A percentile compares a stretch with the other conserved stretches of the same genome.
These are phyloP conservation scores for Pulveroboletus sp. DNA, from an alignment of 768 basidiomycete species.

Conservation along the genomic window DNA sequence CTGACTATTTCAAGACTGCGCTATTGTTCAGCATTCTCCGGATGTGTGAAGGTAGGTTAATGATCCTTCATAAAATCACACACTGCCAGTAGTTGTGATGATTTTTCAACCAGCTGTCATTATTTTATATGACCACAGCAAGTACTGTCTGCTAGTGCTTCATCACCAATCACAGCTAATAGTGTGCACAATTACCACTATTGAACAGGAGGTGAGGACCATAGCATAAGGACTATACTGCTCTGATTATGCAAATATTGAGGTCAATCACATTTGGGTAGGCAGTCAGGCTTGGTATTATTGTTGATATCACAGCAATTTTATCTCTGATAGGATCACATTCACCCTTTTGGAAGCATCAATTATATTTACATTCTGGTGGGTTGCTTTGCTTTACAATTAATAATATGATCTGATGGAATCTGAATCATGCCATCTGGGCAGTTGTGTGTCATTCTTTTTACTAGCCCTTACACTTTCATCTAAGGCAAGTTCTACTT, in stretches of 20 bases:
- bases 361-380: conserved; percentile 15
- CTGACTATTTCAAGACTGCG: neutral
- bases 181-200: conserved; percentile 1
- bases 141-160: neutral
- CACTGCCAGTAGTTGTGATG: too few species aligned
- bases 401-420: neutral
- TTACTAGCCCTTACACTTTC: neutral
- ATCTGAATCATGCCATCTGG: neutral
- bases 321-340: conserved; percentile 1
- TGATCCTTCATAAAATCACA: too few species aligned
- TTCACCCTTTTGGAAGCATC: conserved; percentile 14
- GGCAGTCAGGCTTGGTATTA: neutral
- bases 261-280: neutral
- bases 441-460: conserved; percentile 14
- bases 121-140: conserved; percentile 18
- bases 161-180: neutral
- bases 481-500: neutral
- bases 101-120: too few species aligned
- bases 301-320: neutral
- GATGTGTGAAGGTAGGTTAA: too few species aligned
- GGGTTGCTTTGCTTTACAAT: neutral
- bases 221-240: neutral
- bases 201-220: neutral
- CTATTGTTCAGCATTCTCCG: too few species aligned
- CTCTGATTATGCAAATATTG: neutral